Evolutionary conservation across 1,139 yeast species (phyloP).

Genomic region (Arxiozyma bovina): DNA sequence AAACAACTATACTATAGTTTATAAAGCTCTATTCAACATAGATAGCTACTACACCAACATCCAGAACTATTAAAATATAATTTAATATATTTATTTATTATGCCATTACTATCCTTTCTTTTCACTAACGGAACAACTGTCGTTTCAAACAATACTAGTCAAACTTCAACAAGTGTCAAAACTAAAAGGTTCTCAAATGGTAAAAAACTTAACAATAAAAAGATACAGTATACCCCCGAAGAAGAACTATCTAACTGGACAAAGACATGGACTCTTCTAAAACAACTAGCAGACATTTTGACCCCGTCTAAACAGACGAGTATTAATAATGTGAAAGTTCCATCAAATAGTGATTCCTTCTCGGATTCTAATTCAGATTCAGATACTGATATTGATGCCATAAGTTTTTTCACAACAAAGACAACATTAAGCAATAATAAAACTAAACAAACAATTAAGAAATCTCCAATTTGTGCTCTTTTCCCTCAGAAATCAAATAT

Average conservation of each 20-base stretch:
- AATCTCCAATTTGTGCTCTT: slow-evolving; percentile 5
- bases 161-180: not conserved
- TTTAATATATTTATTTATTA: too few relatives aligned
- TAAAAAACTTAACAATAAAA: not conserved
- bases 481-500: slow-evolving; percentile 22
- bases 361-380: not conserved
- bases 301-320: not conserved
- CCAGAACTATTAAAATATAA: not conserved
- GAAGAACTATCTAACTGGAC: slow-evolving; percentile 1
- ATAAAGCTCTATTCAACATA: not conserved
- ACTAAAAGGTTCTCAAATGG: not conserved
- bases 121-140: not conserved
- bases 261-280: slow-evolving; percentile 3
- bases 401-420: not conserved
- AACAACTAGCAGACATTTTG: slow-evolving; percentile 3
- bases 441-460: not conserved
- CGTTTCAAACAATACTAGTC: not conserved
- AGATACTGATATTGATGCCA: not conserved
- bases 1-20: not conserved
- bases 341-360: not conserved
- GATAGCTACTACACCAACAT: not conserved
- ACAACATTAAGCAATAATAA: not conserved
- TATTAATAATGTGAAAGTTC: not conserved
- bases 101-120: not conserved
- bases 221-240: not conserved